Evolutionary conservation across 2,329 filamentous ascomycete genomes (phyloP), one percentile per base, ranked within the genome.

Genomic region (Monosporascus cannonballus): DNA sequence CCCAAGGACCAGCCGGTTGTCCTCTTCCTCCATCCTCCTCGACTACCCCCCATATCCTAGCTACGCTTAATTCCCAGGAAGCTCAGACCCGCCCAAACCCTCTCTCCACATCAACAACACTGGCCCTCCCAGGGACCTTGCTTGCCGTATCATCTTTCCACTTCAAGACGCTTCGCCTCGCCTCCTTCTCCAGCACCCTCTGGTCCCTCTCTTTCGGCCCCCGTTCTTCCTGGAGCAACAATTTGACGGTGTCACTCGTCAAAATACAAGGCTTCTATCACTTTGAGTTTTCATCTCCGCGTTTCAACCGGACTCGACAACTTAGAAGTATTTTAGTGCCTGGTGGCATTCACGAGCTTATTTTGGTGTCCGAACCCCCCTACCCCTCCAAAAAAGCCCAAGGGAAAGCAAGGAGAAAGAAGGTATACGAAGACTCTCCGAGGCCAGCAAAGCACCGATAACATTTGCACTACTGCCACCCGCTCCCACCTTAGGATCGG

Each of bases 381-480:
- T 46, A 46, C 42, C 42, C 42, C 42, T 46, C 42, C 42, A 46
- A 46, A 9, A 14, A 30, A 17, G 25, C 5, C 11, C 11, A 46
- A 46, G 20, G 25, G 20, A 30, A 46, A 46, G 24, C 6, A 17
- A 18, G 25, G n/a, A 25, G 20, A 17, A 46, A 46, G 5, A 46
- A 8, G 25, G 22, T 14, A 25, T 46, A 25, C 22, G 42, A 18
- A 42, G 18, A 42, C 39, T 20, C 11, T 42, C 39, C 39, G 6
- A 30, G 25, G 42, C 17, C 17, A 41, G 18, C 1, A 41, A 41
- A 30, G 17, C 24, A 46, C 22, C 30, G 22, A 30, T n/a, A 25
- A 17, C 42, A 22, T 22, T 5, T 20, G 5, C 39, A 42, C 52
- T 47, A 56, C 56, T 56, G 51, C 48, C 46, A 45, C 47, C 44